These are phyloP conservation scores for Sporothrix mexicana DNA, from an alignment of 2,329 filamentous ascomycete species.

Conservation along the genomic window DNA sequence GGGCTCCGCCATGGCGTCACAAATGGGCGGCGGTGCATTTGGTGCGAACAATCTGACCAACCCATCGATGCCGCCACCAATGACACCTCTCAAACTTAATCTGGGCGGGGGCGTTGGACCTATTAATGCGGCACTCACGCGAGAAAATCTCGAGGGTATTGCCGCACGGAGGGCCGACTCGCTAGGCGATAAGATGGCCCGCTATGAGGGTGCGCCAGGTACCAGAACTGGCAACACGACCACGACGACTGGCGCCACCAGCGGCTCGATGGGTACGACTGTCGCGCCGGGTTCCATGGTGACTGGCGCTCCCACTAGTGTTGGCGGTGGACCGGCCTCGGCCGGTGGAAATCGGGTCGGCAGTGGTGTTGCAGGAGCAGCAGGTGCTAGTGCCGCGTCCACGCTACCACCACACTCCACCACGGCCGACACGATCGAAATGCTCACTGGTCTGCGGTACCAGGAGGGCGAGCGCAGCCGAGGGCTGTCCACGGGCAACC, in stretches of 20 bases:
- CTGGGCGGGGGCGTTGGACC: conserved; percentile 42
- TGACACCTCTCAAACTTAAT: background rate
- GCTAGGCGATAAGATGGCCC: conserved; percentile 82
- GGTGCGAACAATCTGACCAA: background rate
- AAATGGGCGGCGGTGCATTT: background rate
- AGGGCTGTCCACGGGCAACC: conserved; percentile 85
- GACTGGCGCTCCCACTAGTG: background rate
- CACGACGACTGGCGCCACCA: background rate
- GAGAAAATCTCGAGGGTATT: conserved; percentile 79
- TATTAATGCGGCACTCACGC: conserved; percentile 71
- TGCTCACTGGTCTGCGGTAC: conserved; percentile 88
- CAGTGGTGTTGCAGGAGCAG: background rate
- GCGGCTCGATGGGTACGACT: background rate
- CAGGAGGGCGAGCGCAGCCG: conserved; percentile 85
- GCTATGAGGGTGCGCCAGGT: conserved; percentile 66
- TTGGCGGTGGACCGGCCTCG: too few species aligned
- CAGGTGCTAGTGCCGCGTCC: background rate
- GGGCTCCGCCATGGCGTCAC: background rate
- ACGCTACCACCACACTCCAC: conserved; percentile 48
- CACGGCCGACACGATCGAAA: conserved; percentile 87
- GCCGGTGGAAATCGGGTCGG: background rate
- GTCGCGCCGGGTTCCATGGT: background rate
- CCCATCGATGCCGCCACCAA: conserved; percentile 32
- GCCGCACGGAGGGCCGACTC: conserved; percentile 73
- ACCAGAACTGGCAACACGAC: background rate